Conservation (phyloP, 2,329 filamentous ascomycete genomes). For the Aspergillus glaucus region DNA sequence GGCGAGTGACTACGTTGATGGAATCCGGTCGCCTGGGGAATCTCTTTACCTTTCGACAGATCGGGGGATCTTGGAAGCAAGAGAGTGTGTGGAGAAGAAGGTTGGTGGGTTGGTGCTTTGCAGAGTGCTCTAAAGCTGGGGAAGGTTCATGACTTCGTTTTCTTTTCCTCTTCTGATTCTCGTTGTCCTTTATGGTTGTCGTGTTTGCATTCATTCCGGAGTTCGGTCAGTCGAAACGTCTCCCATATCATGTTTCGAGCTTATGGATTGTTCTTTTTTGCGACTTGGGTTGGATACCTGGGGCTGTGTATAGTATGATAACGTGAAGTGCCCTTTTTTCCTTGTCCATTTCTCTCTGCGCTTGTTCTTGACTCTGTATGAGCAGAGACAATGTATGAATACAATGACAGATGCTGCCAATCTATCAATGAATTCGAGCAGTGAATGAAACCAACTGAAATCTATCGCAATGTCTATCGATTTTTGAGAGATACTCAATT, state of each 20-base stretch:
- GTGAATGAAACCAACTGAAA: not conserved
- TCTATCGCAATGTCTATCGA: not conserved
- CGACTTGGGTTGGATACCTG: conserved; percentile 29
- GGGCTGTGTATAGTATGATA: conserved; percentile 33
- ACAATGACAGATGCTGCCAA: not conserved
- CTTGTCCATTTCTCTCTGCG: conserved; percentile 3
- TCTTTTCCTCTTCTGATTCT: conserved; percentile 8
- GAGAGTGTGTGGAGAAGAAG: conserved; percentile 75
- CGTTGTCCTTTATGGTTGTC: conserved; percentile 5
- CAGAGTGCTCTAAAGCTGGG: conserved; percentile 44
- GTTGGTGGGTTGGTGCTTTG: conserved; percentile 76
- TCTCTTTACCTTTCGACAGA: conserved; percentile 74
- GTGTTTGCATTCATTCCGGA: conserved; percentile 32
- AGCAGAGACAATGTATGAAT: not conserved
- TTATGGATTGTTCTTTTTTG: conserved; percentile 16
- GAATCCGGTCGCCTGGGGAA: conserved; percentile 70
- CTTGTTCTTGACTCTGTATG: not conserved
- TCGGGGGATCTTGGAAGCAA: conserved; percentile 68
- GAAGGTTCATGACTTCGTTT: conserved; percentile 5
- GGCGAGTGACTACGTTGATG: conserved; percentile 60
- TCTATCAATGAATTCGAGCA: not conserved
- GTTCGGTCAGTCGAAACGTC: conserved; percentile 32
- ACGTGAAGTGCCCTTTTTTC: conserved; percentile 19
- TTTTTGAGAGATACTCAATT: not conserved
- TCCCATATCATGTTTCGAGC: conserved; percentile 18